Evolutionary conservation across 2,329 filamentous ascomycete species (phyloP), one percentile per base, ranked within the genome.

Genomic region (Fusarium brevicatenulatum): DNA sequence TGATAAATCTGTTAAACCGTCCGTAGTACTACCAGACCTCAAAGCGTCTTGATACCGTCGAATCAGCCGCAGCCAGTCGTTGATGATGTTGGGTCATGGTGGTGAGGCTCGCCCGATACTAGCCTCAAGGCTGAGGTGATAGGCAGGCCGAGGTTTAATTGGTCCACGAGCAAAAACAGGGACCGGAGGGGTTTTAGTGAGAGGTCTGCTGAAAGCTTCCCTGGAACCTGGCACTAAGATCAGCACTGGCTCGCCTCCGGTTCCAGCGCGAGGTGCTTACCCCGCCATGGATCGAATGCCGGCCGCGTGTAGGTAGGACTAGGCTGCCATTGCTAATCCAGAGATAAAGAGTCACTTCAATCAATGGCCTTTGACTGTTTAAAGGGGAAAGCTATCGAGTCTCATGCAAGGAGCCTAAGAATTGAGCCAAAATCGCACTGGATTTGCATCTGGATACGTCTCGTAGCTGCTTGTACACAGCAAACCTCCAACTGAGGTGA

Each of bases 21-120:
- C 28, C 2, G 9, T 47, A 55, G 28, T 42, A 40, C 36, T 23
- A 25, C 34, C 18, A 40, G 28, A 42, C 49, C 15, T 59, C 23
- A n/a, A 44, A 55, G 32, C 60, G 57, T 59, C 59, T 58, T 50
- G 59, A 53, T 68, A 46, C 23, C 34, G 52, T 72, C 47, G 53
- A 69, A 64, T 73, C 57, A 72, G 63, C 49, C 63, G 63, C 40
- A 62, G 52, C 63, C 43, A 58, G 68, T 62, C 53, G 63, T 73
- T 76, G 63, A 63, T 74, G 75, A 68, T 71, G 72, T 60, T 68
- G 62, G 72, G 58, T 74, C 70, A 73, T 73, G 68, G 67, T 74
- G 72, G 70, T 77, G 76, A 77, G 76, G 76, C 76, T 77, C 72
- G 60, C 43, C 57, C 28, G 23, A 39, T 43, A n/a, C 59, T 72